Percentiles rank a stretch among this genome's conserved stretches.
Conservation (phyloP, 2,329 filamentous ascomycete species). For the Ilyonectria destructans region DNA sequence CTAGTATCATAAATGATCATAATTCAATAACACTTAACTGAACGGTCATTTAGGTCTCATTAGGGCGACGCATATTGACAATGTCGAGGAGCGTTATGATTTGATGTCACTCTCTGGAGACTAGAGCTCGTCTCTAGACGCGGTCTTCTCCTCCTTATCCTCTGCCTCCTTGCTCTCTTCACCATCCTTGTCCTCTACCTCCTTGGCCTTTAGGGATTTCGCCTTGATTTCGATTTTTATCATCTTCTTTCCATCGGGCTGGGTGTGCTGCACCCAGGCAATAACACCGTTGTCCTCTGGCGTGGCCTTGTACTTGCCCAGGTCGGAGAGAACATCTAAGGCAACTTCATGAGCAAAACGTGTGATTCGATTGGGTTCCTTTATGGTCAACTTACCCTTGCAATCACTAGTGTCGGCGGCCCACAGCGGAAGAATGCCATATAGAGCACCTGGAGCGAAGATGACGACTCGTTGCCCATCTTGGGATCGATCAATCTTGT, state of each 20-base stretch:
- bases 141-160: neutral
- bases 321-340: conserved; percentile 49
- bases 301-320: conserved; percentile 49
- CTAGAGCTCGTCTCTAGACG: neutral
- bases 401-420: conserved; percentile 62
- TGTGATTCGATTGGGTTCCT: neutral
- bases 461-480: conserved; percentile 61
- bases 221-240: conserved; percentile 57
- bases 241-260: conserved; percentile 51
- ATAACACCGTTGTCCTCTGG: conserved; percentile 49
- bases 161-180: conserved; percentile 14
- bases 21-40: neutral
- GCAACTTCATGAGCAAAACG: conserved; percentile 17
- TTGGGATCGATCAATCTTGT: conserved; percentile 48
- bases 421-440: conserved; percentile 66
- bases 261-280: conserved; percentile 52
- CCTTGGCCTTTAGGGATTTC: conserved; percentile 53
- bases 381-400: conserved; percentile 54
- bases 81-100: neutral
- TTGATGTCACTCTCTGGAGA: neutral
- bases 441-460: conserved; percentile 69
- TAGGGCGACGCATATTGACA: neutral
- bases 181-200: conserved; percentile 22
- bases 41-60: neutral
- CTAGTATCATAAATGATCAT: neutral